phyloP scores from a whole-genome alignment of 2,329 filamentous ascomycete species.

The Monilinia laxa region DNA sequence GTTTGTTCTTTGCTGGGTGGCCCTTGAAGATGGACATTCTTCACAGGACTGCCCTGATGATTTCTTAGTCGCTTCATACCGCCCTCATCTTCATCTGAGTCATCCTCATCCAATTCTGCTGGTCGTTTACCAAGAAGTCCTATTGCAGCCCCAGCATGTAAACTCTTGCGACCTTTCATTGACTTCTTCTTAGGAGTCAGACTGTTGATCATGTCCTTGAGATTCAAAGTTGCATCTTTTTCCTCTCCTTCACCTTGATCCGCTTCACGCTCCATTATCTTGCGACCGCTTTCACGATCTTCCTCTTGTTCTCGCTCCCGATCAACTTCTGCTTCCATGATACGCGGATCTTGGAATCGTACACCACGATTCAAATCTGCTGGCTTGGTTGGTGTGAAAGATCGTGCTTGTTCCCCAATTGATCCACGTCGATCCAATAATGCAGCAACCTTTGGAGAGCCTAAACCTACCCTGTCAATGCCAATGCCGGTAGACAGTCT shows the following conservation, averaged over 20 bases:
- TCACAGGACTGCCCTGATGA: conserved; percentile 74
- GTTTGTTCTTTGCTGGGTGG: conserved; percentile 67
- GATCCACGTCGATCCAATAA: conserved; percentile 70
- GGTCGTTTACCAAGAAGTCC: conserved; percentile 75
- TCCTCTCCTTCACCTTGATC: conserved; percentile 50
- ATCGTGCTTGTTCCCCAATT: conserved; percentile 63
- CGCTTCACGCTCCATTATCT: conserved; percentile 54
- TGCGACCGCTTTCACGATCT: conserved; percentile 59
- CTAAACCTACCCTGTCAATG: conserved; percentile 67
- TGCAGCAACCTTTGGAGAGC: conserved; percentile 71
- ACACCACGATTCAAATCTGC: conserved; percentile 48
- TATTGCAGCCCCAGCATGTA: conserved; percentile 71
- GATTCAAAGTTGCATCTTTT: conserved; percentile 62
- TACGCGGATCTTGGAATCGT: conserved; percentile 64
- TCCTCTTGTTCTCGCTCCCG: conserved; percentile 60
- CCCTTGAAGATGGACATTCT: conserved; percentile 68
- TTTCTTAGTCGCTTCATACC: conserved; percentile 69
- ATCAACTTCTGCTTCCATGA: conserved; percentile 63
- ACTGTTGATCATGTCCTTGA: conserved; percentile 75
- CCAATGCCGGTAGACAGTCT: conserved; percentile 67
- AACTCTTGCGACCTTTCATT: conserved; percentile 68
- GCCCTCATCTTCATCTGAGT: conserved; percentile 60
- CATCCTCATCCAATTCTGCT: conserved; percentile 63
- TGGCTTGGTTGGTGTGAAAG: conserved; percentile 57
- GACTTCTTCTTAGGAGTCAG: conserved; percentile 73